Base-by-base conservation (phyloP, 257 asterid species). In the Handroanthus guayacan region DNA sequence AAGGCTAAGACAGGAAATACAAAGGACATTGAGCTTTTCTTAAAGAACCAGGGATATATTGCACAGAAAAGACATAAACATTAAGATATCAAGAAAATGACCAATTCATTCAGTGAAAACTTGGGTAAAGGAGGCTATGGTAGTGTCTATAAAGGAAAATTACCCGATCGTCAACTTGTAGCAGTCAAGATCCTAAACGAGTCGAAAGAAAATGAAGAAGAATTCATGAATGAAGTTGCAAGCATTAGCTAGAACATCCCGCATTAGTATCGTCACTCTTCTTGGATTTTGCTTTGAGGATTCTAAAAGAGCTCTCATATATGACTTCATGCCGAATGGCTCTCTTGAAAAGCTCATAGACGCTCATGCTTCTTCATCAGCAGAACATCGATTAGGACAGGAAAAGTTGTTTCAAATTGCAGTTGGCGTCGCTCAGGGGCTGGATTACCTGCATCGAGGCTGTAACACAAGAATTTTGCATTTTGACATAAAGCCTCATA, bases 91-190 rank as follows among this genome's bases (percentile, higher is more conserved):
- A 79, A 79, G 69, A 82, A 71, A 71, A 78, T 76, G 25, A 86
- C 88, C 3, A 77, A 72, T 2, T 51, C 82, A 14, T 86, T 84
- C 56, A 56, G 20, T 6, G 71, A 71, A 0, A 72, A 52, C 5
- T 67, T 86, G 5, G 90, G 90, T 0, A 73, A 79, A 63, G 90
- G 90, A 58, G 88, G 88, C 9, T 86, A 54, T 41, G 85, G 88
- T 1, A 67, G 51, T 3, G 86, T 86, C 0, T 83, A 81, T 18
- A 84, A 74, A 80, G 90, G 90, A 9, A 72, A 34, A 7, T n/a
- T 78, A 47, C 48, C 13, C 0, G 77, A 81, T 14, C 82, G 85
- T 4, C 71, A 18, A n/a, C 79, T 9, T 0, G 86, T 86, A 4
- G 88, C 88, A 2, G 88, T 83, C n/a, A 86, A 86, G 47, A 75